These are phyloP conservation scores for Barnettozyma californica DNA, from an alignment of 805 yeast genomes.

Conservation along the genomic window DNA sequence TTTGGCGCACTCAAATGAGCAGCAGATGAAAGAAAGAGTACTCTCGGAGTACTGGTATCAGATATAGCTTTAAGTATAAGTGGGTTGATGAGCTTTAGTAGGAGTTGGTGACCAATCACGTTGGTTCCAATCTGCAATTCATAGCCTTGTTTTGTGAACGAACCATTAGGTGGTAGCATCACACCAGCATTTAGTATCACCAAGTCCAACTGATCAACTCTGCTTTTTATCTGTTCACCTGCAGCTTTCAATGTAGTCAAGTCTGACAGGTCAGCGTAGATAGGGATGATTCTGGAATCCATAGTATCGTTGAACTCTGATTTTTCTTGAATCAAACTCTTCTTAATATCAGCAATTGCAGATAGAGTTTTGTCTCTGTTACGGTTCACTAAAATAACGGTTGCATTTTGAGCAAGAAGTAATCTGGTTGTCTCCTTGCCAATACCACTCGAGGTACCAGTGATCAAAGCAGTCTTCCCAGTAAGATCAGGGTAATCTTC, in stretches of 20 bases:
- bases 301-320: constrained; percentile 9
- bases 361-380: constrained; percentile 27
- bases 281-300: constrained; percentile 19
- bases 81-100: constrained; percentile 36
- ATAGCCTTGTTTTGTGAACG: constrained; percentile 37
- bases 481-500: constrained; percentile 26
- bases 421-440: constrained; percentile 30
- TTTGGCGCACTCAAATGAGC: constrained; percentile 29
- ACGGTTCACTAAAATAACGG: constrained; percentile 35
- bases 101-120: constrained; percentile 40
- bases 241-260: constrained; percentile 37
- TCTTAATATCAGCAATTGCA: constrained; percentile 26
- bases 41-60: constrained; percentile 28
- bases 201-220: constrained; percentile 28
- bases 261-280: constrained; percentile 35
- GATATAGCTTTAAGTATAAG: constrained; percentile 31
- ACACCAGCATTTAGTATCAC: constrained; percentile 43
- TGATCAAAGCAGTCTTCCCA: constrained; percentile 24
- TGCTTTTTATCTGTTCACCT: constrained; percentile 23
- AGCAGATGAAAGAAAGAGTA: constrained; percentile 41
- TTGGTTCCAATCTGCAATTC: constrained; percentile 45
- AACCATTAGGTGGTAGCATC: constrained; percentile 33
- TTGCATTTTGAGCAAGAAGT: constrained; percentile 29
- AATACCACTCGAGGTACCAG: constrained; percentile 32
- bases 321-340: constrained; percentile 19